Base-by-base conservation (phyloP, 495 filamentous ascomycete species). In the Penicillium flavigenum region DNA sequence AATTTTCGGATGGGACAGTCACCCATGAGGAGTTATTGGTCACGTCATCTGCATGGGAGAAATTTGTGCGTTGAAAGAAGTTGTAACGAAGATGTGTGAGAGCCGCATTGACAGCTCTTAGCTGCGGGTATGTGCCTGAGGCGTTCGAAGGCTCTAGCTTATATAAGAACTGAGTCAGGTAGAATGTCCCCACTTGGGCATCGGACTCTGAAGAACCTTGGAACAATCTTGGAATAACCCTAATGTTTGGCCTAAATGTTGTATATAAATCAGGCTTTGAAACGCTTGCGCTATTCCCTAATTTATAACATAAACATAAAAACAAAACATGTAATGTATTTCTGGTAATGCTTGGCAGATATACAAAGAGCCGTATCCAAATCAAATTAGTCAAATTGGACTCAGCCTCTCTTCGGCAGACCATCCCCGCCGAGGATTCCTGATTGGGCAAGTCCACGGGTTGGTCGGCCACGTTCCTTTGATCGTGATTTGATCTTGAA, bases 1-100 rank as follows among this genome's bases (percentile, higher is more conserved):
- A 65, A 52, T 70, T 61, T 26, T 41, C 22, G 29, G n/a, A 47
- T 47, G 49, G 45, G 38, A 51, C 27, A 50, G 17, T 57, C 54
- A 34, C 29, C 48, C 45, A 49, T 26, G 41, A 27, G 19, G 41
- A 20, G 24, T 16, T 3, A n/a, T 36, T 47, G 46, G 17, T 50
- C 54, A 57, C 47, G 36, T 49, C 54, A 59, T 48, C 14, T 36
- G 56, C 43, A 34, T 48, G 16, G n/a, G n/a, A 19, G n/a, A 29
- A 38, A 46, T 20, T 17, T 27, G 4, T 0, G 26, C 7, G n/a
- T 4, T 19, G n/a, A 19, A 31, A 48, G 29, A 48, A 48, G n/a
- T 17, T 11, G 27, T 9, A 14, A n/a, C 20, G 6, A 31, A 42
- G 22, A 42, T 24, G 16, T 47, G 1, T 22, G 46, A 9, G n/a